These are phyloP conservation scores for Aspergillus felis DNA, from an alignment of 2,329 filamentous ascomycete genomes.

Conservation along the genomic window DNA sequence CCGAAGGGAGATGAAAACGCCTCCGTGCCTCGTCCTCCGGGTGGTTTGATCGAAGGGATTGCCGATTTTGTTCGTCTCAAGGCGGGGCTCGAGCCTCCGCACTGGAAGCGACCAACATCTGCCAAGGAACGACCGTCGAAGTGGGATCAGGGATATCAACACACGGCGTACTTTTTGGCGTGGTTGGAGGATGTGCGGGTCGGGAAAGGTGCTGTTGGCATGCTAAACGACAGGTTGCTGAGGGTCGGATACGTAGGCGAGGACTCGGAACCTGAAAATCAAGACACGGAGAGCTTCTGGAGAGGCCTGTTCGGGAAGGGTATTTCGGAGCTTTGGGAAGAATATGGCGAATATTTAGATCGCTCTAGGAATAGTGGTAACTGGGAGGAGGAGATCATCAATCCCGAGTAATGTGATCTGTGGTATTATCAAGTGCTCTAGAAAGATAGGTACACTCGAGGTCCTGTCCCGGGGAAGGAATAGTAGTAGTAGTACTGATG, in stretches of 20 bases:
- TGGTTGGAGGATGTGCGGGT: slow-evolving; percentile 73
- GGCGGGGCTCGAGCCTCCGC: slow-evolving; percentile 68
- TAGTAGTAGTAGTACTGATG: not conserved
- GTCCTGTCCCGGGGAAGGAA: not conserved
- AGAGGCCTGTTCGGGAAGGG: slow-evolving; percentile 57
- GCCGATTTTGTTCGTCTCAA: slow-evolving; percentile 88
- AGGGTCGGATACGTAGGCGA: slow-evolving; percentile 35
- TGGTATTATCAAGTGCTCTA: slow-evolving; percentile 1
- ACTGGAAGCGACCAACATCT: slow-evolving; percentile 64
- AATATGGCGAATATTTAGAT: slow-evolving; percentile 59
- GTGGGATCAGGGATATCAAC: slow-evolving; percentile 91
- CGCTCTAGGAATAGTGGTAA: slow-evolving; percentile 18
- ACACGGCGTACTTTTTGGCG: slow-evolving; percentile 85
- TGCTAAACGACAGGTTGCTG: slow-evolving; percentile 37
- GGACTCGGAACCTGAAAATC: slow-evolving; percentile 5
- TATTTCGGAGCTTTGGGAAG: slow-evolving; percentile 68
- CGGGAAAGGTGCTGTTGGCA: slow-evolving; percentile 64
- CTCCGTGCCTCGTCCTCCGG: slow-evolving; percentile 45
- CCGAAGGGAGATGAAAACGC: slow-evolving; percentile 30
- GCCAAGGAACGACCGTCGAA: slow-evolving; percentile 49
- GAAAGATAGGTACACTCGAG: not conserved
- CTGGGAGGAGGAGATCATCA: slow-evolving; percentile 27
- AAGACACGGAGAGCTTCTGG: slow-evolving; percentile 28
- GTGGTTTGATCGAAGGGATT: slow-evolving; percentile 83
- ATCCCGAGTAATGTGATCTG: slow-evolving; percentile 10